phyloP scores from a whole-genome alignment of 1,284 basidiomycete genomes.

The Blastosporella zonata region DNA sequence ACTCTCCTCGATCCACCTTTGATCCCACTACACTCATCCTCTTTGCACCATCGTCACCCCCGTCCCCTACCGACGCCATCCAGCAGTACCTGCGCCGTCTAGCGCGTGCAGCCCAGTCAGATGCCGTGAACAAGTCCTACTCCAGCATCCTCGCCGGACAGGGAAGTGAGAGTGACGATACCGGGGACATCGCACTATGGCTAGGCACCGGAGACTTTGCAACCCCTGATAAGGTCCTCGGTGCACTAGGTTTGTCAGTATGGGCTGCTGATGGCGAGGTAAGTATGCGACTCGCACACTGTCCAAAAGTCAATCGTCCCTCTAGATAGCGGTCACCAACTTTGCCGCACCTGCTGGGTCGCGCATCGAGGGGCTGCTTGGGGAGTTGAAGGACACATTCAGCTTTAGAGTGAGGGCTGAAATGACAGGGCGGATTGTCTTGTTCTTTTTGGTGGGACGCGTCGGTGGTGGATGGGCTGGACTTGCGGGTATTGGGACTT shows the following conservation, averaged over 20 bases:
- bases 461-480: slow-evolving; percentile 29
- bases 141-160: slow-evolving; percentile 53
- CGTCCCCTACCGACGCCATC: slow-evolving; percentile 11
- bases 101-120: slow-evolving; percentile 34
- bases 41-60: slow-evolving; percentile 10
- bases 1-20: slow-evolving; percentile 14
- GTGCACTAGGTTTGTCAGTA: slow-evolving; percentile 27
- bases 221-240: slow-evolving; percentile 28
- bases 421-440: slow-evolving; percentile 21
- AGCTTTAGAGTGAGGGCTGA: slow-evolving; percentile 27
- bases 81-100: slow-evolving; percentile 28
- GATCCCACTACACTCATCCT: slow-evolving; percentile 19
- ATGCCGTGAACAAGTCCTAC: slow-evolving; percentile 38
- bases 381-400: slow-evolving; percentile 25
- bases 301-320: slow-evolving; percentile 11
- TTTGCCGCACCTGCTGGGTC: slow-evolving; percentile 11
- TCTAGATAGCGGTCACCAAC: slow-evolving; percentile 9
- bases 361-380: slow-evolving; percentile 17
- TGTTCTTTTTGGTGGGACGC: slow-evolving; percentile 29
- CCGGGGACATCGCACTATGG: slow-evolving; percentile 50
- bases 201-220: slow-evolving; percentile 40
- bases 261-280: slow-evolving; percentile 19
- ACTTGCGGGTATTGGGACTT: slow-evolving; percentile 31
- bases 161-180: slow-evolving; percentile 54
- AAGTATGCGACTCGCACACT: slow-evolving; percentile 3